Conservation (phyloP, 257 asterid species). For the Plantago elongata region DNA sequence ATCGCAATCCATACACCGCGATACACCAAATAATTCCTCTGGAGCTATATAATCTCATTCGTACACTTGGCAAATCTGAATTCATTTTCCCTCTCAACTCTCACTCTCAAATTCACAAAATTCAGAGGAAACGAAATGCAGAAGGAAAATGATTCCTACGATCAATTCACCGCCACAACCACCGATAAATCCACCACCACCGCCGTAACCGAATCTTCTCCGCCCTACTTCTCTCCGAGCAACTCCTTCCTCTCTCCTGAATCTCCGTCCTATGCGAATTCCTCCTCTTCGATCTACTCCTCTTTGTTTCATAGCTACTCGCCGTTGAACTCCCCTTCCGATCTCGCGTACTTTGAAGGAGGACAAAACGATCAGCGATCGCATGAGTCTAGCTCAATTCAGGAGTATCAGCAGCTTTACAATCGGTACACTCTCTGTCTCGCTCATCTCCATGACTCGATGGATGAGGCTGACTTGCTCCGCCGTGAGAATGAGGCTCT, state of each 20-base stretch:
- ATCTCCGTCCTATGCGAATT: conserved; percentile 36
- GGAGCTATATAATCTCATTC: conserved; percentile 25
- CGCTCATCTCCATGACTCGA: conserved; percentile 49
- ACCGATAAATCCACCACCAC: conserved; percentile 21
- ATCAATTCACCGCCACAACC: conserved; percentile 6
- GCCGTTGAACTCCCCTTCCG: conserved; percentile 34
- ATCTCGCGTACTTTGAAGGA: conserved; percentile 40
- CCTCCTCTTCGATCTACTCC: conserved; percentile 41
- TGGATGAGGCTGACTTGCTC: conserved; percentile 54
- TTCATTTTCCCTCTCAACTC: background rate
- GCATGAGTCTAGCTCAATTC: conserved; percentile 39
- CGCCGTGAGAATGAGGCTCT: conserved; percentile 54
- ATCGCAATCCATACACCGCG: conserved; percentile 13
- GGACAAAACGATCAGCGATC: conserved; percentile 39
- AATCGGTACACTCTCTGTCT: conserved; percentile 53
- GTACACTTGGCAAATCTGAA: conserved; percentile 1
- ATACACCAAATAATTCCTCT: conserved; percentile 17
- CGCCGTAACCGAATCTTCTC: conserved; percentile 19
- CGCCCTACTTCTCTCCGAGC: conserved; percentile 23
- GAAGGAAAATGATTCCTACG: conserved; percentile 30
- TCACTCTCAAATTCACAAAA: conserved; percentile 2
- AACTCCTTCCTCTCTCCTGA: conserved; percentile 49
- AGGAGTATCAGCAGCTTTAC: conserved; percentile 77
- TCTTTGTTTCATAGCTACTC: conserved; percentile 42
- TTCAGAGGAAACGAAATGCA: conserved; percentile 29